Conservation (phyloP, 2,329 filamentous ascomycete species). For the Neopestalotiopsis rosae region DNA sequence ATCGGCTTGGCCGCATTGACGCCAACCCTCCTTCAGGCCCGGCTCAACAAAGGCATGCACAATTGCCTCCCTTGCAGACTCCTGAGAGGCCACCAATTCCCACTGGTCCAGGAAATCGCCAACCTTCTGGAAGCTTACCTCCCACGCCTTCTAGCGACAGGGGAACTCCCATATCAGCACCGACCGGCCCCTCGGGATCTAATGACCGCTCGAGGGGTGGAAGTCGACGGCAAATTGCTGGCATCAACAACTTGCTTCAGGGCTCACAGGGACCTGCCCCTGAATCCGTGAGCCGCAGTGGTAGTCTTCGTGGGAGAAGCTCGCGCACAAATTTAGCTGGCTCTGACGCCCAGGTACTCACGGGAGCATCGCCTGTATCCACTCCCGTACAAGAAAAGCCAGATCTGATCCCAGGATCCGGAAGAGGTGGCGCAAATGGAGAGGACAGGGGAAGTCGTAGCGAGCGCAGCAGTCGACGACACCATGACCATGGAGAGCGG, state of each 20-base stretch:
- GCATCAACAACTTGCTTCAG: conserved; percentile 64
- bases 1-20: conserved; percentile 47
- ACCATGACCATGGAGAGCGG: conserved; percentile 51
- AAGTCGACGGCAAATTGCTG: conserved; percentile 59
- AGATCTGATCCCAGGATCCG: conserved; percentile 44
- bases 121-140: conserved; percentile 27
- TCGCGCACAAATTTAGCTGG: conserved; percentile 51
- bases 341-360: conserved; percentile 62
- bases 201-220: conserved; percentile 43
- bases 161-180: conserved; percentile 34
- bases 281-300: conserved; percentile 45
- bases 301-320: conserved; percentile 40
- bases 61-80: conserved; percentile 37
- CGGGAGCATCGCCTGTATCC: conserved; percentile 56
- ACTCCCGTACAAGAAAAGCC: conserved; percentile 56
- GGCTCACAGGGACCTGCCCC: conserved; percentile 39
- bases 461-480: conserved; percentile 43
- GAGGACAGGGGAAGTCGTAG: conserved; percentile 37
- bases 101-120: conserved; percentile 31
- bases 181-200: conserved; percentile 38
- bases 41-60: conserved; percentile 27
- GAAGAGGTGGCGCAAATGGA: conserved; percentile 39
- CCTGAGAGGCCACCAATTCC: conserved; percentile 37
- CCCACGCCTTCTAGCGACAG: conserved; percentile 29
- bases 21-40: conserved; percentile 29